These are phyloP conservation scores for Phytophthora megakarya DNA, from an alignment of 352 stramenopile genomes.

Conservation along the genomic window DNA sequence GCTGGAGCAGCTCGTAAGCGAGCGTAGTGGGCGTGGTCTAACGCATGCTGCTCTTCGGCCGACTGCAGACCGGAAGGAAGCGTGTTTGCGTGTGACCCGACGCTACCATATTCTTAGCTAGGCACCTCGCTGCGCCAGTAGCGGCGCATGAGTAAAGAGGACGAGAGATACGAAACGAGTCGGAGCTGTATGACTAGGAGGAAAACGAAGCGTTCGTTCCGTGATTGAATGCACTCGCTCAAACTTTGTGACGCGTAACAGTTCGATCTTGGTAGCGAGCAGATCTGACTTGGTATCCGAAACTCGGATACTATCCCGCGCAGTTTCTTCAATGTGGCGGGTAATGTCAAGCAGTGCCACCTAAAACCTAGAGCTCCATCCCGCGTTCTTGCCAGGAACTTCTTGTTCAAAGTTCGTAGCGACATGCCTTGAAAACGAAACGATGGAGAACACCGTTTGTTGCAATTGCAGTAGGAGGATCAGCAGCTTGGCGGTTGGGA, in stretches of 20 bases:
- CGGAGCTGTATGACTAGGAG: conserved; percentile 36
- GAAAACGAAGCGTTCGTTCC: conserved; percentile 42
- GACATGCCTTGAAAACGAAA: background rate
- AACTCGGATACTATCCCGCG: background rate
- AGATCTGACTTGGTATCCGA: no score
- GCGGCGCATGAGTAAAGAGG: conserved; percentile 26
- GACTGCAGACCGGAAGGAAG: conserved; percentile 44
- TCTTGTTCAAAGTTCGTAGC: background rate
- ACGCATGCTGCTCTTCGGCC: conserved; percentile 19
- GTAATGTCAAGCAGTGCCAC: background rate
- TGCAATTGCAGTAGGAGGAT: background rate
- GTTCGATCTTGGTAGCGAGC: no score
- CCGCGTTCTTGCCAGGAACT: no score
- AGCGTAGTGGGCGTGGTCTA: conserved; percentile 11
- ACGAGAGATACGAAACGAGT: conserved; percentile 34
- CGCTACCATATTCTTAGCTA: conserved; percentile 40
- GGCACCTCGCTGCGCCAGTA: conserved; percentile 28
- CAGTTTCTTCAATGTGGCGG: background rate
- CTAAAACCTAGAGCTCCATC: conserved; percentile 1
- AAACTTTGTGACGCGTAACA: background rate
- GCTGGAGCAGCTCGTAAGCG: conserved; percentile 81
- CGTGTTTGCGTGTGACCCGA: conserved; percentile 31
- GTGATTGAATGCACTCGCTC: background rate
- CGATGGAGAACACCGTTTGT: background rate
- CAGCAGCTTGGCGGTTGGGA: background rate